Conservation (phyloP, 192 early-diverging fungal species). For the Linderina pennispora region DNA sequence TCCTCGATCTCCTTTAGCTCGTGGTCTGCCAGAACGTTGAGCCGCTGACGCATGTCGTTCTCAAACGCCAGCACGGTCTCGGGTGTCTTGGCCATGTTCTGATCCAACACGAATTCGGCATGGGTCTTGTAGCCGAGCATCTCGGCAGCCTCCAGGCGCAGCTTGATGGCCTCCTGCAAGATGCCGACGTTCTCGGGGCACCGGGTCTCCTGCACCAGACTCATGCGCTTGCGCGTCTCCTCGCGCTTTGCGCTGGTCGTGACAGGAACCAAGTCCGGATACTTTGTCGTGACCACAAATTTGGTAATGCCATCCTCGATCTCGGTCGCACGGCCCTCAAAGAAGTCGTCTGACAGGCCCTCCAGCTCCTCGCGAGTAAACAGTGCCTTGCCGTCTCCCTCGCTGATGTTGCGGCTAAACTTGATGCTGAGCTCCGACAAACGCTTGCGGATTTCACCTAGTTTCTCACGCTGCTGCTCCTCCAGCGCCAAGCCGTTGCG, state of each 20-base stretch:
- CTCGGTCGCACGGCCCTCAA: slow-evolving; percentile 48
- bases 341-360: slow-evolving; percentile 61
- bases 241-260: slow-evolving; percentile 47
- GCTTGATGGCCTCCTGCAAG: slow-evolving; percentile 49
- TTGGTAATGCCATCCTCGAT: slow-evolving; percentile 48
- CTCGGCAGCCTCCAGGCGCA: slow-evolving; percentile 47
- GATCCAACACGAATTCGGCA: slow-evolving; percentile 62
- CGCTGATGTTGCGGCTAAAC: slow-evolving; percentile 62
- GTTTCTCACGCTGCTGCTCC: slow-evolving; percentile 49
- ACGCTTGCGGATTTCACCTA: slow-evolving; percentile 55
- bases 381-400: slow-evolving; percentile 50
- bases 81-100: slow-evolving; percentile 76
- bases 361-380: slow-evolving; percentile 54
- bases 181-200: slow-evolving; percentile 57
- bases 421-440: slow-evolving; percentile 60
- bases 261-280: slow-evolving; percentile 46
- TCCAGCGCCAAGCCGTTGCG: slow-evolving; percentile 65
- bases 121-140: slow-evolving; percentile 67
- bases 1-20: slow-evolving; percentile 60
- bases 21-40: slow-evolving; percentile 49
- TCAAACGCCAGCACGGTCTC: slow-evolving; percentile 58
- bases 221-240: slow-evolving; percentile 44
- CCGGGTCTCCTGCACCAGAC: slow-evolving; percentile 42
- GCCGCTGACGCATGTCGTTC: slow-evolving; percentile 48
- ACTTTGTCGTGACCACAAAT: slow-evolving; percentile 67